These are phyloP conservation scores for Polygonum aviculare DNA, from an alignment of 148 eudicot genomes.

Conservation along the genomic window DNA sequence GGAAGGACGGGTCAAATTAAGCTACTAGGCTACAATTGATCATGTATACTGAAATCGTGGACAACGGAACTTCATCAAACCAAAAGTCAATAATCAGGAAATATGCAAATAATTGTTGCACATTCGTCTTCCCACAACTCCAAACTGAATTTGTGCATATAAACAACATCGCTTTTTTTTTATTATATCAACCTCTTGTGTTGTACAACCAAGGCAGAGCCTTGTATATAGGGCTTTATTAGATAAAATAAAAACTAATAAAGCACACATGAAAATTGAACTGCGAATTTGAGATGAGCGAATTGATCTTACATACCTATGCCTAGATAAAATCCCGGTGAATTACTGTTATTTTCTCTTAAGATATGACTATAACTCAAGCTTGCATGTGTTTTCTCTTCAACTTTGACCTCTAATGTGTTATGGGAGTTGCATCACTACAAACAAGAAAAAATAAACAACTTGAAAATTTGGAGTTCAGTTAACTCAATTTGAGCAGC, in stretches of 20 bases:
- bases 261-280: not conserved
- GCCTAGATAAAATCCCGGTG: conserved; percentile 92
- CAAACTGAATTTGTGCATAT: not conserved
- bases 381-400: too few species aligned
- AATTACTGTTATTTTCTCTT: conserved; percentile 58
- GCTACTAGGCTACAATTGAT: not conserved
- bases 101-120: not conserved
- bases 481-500: too few species aligned
- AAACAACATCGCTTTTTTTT: not conserved
- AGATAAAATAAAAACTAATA: not conserved
- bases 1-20: not conserved
- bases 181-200: not conserved
- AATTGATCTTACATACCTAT: conserved; percentile 43
- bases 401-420: too few species aligned
- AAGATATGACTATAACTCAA: too few species aligned
- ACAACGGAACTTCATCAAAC: not conserved
- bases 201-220: not conserved
- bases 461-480: too few species aligned
- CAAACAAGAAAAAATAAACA: too few species aligned
- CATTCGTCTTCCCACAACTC: not conserved
- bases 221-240: not conserved
- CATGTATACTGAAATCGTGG: not conserved
- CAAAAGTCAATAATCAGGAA: not conserved
- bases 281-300: not conserved
- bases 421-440: too few species aligned